Percentiles rank a stretch among this genome's conserved stretches.
Conservation (phyloP, 2,329 filamentous ascomycete species). For the Corniculantispora saksenae region DNA sequence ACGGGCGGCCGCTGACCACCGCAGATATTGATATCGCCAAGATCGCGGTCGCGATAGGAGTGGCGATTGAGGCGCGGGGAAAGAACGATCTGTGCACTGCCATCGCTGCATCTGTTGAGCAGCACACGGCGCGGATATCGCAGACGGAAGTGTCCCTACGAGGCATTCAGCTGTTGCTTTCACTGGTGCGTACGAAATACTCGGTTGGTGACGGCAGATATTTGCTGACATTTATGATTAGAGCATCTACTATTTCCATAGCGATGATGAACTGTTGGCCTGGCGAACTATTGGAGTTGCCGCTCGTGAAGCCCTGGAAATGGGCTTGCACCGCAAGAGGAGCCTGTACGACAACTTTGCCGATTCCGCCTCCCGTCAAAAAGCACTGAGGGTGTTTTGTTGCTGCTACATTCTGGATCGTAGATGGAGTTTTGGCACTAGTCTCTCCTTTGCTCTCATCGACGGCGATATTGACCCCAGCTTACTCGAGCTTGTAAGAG, state of each 20-base stretch:
- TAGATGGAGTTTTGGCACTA: conserved; percentile 54
- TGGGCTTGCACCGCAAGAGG: conserved; percentile 49
- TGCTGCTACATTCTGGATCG: conserved; percentile 53
- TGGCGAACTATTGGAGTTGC: conserved; percentile 51
- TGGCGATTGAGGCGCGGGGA: conserved; percentile 35
- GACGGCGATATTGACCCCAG: conserved; percentile 52
- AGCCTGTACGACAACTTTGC: conserved; percentile 43
- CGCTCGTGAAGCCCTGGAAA: conserved; percentile 46
- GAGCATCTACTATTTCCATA: conserved; percentile 46
- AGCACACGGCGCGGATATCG: conserved; percentile 29
- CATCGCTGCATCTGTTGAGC: conserved; percentile 34
- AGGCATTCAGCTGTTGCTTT: conserved; percentile 35
- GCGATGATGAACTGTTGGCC: conserved; percentile 50
- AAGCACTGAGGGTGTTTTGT: conserved; percentile 48
- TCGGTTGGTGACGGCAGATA: background rate
- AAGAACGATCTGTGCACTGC: conserved; percentile 31
- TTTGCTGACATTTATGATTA: conserved; percentile 20
- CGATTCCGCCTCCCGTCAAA: conserved; percentile 31
- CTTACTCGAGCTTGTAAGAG: conserved; percentile 43
- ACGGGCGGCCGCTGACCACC: background rate
- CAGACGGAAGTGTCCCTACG: conserved; percentile 34
- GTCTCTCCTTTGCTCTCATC: conserved; percentile 49
- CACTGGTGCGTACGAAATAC: conserved; percentile 27
- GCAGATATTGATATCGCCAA: conserved; percentile 37
- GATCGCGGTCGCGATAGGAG: conserved; percentile 35